Percentiles rank a stretch among this genome's conserved stretches.
Conservation (phyloP, 2,329 filamentous ascomycete species). For the Colletotrichum sp. region DNA sequence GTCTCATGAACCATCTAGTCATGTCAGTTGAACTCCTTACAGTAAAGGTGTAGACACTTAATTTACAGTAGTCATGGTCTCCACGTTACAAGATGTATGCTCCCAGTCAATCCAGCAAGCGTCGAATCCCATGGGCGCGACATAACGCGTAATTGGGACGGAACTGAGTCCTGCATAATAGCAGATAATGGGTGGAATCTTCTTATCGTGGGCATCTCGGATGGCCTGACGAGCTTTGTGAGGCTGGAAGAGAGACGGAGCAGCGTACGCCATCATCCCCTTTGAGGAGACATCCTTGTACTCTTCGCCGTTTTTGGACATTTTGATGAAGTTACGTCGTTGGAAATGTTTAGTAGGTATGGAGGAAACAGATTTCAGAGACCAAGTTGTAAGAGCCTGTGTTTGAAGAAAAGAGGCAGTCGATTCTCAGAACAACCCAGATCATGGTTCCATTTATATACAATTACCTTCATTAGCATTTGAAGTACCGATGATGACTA, state of each 20-base stretch:
- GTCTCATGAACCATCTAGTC: conserved; percentile 46
- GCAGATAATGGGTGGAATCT: conserved; percentile 45
- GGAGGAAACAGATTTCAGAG: not conserved
- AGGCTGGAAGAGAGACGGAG: conserved; percentile 50
- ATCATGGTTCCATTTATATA: not conserved
- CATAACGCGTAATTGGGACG: conserved; percentile 41
- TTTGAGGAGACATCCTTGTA: conserved; percentile 3
- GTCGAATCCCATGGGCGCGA: conserved; percentile 48
- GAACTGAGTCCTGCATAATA: conserved; percentile 45
- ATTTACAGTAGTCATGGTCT: conserved; percentile 47
- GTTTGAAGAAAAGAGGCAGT: not conserved
- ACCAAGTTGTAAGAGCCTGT: not conserved
- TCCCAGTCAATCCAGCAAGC: conserved; percentile 53
- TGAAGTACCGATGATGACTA: not conserved
- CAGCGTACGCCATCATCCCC: conserved; percentile 44
- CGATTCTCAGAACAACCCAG: not conserved
- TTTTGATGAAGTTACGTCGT: not conserved
- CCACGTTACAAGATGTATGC: conserved; percentile 47
- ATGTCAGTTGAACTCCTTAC: not conserved
- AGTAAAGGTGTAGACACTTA: not conserved
- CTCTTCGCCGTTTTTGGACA: not conserved
- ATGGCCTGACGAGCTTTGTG: conserved; percentile 48
- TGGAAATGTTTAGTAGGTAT: not conserved
- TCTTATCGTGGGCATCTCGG: conserved; percentile 48
- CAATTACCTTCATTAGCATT: not conserved